Base-by-base conservation (phyloP, 1,284 basidiomycete genomes). In the Cystobasidium pallidum region DNA sequence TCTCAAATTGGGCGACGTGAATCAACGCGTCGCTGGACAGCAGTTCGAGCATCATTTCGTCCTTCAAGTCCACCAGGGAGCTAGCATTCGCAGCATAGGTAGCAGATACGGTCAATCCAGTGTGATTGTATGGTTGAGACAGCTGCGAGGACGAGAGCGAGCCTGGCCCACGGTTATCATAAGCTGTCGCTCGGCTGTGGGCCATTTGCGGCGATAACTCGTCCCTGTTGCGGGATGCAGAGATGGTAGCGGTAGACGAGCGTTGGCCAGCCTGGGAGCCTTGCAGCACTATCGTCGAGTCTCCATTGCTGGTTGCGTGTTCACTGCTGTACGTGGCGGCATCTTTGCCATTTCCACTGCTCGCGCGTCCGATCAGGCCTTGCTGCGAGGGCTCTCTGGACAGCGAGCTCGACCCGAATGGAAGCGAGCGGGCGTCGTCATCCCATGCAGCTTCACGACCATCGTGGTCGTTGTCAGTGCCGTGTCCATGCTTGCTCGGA, bases 1-100 rank as follows among this genome's bases (percentile, higher is more conserved):
- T 64, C 26, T 71, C 68, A 47, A 71, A 64, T 24, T 71, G 68
- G n/a, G 34, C 68, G n/a, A 64, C 68, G 30, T 71, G 68, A n/a
- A 71, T 43, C 57, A 71, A 58, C 19, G 68, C 68, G 47, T 71
- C 68, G 61, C 68, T 71, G 3, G 59, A 64, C 8, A 71, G 61
- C 19, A 71, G 39, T 45, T 71, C 68, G 26, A 71, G 59, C 59
- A 64, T 71, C 59, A 71, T 63, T 26, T 71, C 59, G 36, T 71
- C 68, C 41, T 71, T 71, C 19, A 71, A 30, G n/a, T 71, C 61
- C 3, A 71, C 68, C 0, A 71, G 49, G 7, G 36, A 39, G 41
- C 68, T 71, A 26, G 67, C 67, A 52, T 70, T 70, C 19, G 57
- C 58, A 34, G 67, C 67, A 30, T 70, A 70, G 0, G 57, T 45